phyloP scores from a whole-genome alignment of 768 basidiomycete species.

The Podaxis rugospora region DNA sequence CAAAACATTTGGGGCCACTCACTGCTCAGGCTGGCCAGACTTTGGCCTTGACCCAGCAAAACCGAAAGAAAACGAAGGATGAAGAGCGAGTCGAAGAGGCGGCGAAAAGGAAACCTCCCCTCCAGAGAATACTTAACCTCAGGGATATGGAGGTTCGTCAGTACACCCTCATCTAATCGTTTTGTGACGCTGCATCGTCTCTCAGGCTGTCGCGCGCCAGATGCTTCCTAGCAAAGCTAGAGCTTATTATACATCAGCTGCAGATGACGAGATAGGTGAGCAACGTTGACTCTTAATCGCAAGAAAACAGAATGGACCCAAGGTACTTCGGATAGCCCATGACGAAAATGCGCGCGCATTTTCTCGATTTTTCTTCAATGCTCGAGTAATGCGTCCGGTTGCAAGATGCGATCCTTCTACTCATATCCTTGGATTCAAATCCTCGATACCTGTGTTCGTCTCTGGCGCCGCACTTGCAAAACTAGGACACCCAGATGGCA shows the following conservation, averaged over 20 bases:
- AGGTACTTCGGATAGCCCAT: conserved; percentile 36
- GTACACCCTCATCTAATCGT: background rate
- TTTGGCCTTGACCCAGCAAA: conserved; percentile 32
- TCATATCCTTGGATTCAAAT: conserved; percentile 65
- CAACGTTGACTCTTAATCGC: conserved; percentile 6
- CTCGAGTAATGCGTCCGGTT: conserved; percentile 73
- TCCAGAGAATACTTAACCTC: conserved; percentile 68
- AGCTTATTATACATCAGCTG: conserved; percentile 82
- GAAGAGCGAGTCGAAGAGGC: conserved; percentile 66
- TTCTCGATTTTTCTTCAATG: conserved; percentile 79
- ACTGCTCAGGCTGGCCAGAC: conserved; percentile 38
- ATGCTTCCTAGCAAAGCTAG: conserved; percentile 71
- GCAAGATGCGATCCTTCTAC: conserved; percentile 66
- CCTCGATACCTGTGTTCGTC: conserved; percentile 78
- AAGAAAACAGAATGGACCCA: conserved; percentile 8
- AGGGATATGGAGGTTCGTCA: conserved; percentile 73
- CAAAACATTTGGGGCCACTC: conserved; percentile 71
- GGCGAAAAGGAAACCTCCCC: conserved; percentile 54
- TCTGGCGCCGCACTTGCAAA: conserved; percentile 81
- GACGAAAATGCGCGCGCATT: conserved; percentile 78
- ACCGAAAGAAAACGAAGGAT: conserved; percentile 57
- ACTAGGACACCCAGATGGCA: conserved; percentile 80
- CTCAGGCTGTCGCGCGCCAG: conserved; percentile 64
- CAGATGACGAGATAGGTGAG: conserved; percentile 82
- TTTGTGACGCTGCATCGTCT: background rate